Percentiles rank a stretch among this genome's conserved stretches.
These are phyloP conservation scores for Arachis monticola DNA, from an alignment of 331 rosid genomes.

Conservation along the genomic window DNA sequence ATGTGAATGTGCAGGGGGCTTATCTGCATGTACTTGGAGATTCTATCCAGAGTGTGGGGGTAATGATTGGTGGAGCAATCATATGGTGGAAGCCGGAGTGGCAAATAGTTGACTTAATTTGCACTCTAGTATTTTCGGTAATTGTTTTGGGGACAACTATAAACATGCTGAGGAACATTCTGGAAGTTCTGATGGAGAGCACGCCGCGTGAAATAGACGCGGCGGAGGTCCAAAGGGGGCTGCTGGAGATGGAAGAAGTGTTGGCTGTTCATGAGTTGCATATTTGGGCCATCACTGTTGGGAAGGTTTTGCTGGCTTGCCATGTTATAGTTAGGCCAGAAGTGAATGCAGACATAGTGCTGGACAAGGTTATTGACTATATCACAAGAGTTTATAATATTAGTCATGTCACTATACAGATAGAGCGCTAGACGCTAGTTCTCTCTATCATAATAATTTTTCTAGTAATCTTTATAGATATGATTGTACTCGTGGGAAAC, in stretches of 20 bases:
- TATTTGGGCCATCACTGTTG: slow-evolving; percentile 82
- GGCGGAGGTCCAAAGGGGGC: slow-evolving; percentile 58
- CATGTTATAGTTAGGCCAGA: slow-evolving; percentile 77
- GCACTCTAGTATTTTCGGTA: slow-evolving; percentile 66
- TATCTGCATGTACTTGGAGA: slow-evolving; percentile 84
- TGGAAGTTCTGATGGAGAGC: slow-evolving; percentile 83
- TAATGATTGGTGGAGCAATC: slow-evolving; percentile 81
- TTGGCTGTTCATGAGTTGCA: slow-evolving; percentile 82
- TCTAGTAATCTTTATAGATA: slow-evolving; percentile 1
- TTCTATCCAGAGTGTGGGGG: slow-evolving; percentile 72
- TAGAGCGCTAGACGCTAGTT: slow-evolving; percentile 55
- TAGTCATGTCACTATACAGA: slow-evolving; percentile 79
- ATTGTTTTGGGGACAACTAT: slow-evolving; percentile 73
- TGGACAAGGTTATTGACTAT: slow-evolving; percentile 67
- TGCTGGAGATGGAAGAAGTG: slow-evolving; percentile 75
- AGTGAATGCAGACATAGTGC: slow-evolving; percentile 68
- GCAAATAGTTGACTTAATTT: slow-evolving; percentile 70
- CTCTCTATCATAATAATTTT: neutral
- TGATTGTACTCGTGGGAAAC: neutral
- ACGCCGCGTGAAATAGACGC: slow-evolving; percentile 82
- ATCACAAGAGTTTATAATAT: slow-evolving; percentile 75
- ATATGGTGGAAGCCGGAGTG: slow-evolving; percentile 74
- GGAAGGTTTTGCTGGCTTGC: slow-evolving; percentile 73
- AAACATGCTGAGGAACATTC: slow-evolving; percentile 68
- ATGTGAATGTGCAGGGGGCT: slow-evolving; percentile 75